Evolutionary conservation across 202 grass and related monocot species (phyloP).

Genomic region (Setaria italica): DNA sequence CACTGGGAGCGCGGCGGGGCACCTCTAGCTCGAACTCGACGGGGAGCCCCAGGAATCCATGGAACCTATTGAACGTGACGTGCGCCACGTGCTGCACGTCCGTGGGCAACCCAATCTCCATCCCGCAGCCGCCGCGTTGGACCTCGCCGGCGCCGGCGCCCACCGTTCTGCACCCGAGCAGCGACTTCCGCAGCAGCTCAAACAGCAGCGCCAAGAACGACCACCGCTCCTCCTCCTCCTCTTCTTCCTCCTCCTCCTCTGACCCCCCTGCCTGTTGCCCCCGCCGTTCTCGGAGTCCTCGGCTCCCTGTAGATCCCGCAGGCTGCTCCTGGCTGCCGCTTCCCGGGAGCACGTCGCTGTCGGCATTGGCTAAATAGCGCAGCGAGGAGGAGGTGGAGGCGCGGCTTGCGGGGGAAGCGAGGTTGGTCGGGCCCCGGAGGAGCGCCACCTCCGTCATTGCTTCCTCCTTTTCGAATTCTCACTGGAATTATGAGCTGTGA

Average conservation of each 20-base stretch:
- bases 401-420: constrained; percentile 83
- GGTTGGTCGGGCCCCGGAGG: constrained; percentile 65
- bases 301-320: constrained; percentile 39
- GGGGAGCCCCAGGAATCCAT: constrained; percentile 91
- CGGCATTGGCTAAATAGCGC: constrained; percentile 71
- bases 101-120: constrained; percentile 94
- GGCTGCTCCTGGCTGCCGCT: constrained; percentile 15
- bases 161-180: constrained; percentile 70
- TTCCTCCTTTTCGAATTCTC: constrained; percentile 30
- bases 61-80: constrained; percentile 96
- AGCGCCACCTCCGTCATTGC: constrained; percentile 98
- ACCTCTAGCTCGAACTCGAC: constrained; percentile 98
- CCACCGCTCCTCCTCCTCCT: constrained; percentile 56
- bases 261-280: constrained; percentile 15
- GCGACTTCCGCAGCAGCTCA: constrained; percentile 76
- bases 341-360: constrained; percentile 53
- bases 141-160: constrained; percentile 27
- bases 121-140: constrained; percentile 40
- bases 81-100: constrained; percentile 91
- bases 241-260: constrained; percentile 45
- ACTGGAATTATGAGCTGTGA: constrained; percentile 32
- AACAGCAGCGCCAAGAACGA: constrained; percentile 83
- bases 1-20: constrained; percentile 84
- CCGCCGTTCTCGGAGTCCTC: neutral
- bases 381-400: constrained; percentile 42